Evolutionary conservation across 345 rosid species (phyloP), one percentile per base, ranked within the genome.

Genomic region (Sisymbrium altissimum): DNA sequence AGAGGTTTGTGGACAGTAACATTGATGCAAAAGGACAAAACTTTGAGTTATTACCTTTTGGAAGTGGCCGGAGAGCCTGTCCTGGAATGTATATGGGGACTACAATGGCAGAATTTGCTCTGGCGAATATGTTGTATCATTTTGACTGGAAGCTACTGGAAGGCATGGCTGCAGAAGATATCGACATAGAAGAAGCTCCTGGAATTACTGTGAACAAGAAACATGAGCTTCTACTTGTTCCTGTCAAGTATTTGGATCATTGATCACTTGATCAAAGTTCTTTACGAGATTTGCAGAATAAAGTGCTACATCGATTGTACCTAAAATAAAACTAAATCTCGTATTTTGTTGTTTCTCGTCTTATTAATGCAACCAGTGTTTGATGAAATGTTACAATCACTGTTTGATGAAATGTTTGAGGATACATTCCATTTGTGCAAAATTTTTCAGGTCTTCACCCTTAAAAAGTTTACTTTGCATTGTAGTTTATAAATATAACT

Each of bases 81-180:
- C 76, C 76, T 9, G 76, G 9, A 40, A 52, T 72, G 7, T 72
- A 44, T 9, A 76, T 79, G 83, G 89, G 74, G 3, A 13, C 72
- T n/a, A 27, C 55, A 33, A 63, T 55, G 49, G 70, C 71, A n/a
- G 87, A 83, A 78, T 33, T 78, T 33, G 66, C 81, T 8, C 78
- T 84, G 1, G 86, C 86, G 1, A 82, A 78, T 56, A 17, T 85
- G 55, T 53, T 81, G 57, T 79, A 76, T 39, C 49, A 41, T 13
- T 84, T 72, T 72, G 64, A 86, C 0, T 84, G 90, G 90, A 40
- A 78, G 8, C 18, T 86, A 40, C 86, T 85, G 17, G 5, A 65
- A n/a, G 79, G 66, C 15, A 74, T 72, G 79, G 8, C 0, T 19
- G 23, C 23, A 0, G 59, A 63, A 68, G 84, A 81, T 29, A 15